These are phyloP conservation scores for Fusarium papillatum DNA, from an alignment of 2,329 filamentous ascomycete genomes.

Conservation along the genomic window DNA sequence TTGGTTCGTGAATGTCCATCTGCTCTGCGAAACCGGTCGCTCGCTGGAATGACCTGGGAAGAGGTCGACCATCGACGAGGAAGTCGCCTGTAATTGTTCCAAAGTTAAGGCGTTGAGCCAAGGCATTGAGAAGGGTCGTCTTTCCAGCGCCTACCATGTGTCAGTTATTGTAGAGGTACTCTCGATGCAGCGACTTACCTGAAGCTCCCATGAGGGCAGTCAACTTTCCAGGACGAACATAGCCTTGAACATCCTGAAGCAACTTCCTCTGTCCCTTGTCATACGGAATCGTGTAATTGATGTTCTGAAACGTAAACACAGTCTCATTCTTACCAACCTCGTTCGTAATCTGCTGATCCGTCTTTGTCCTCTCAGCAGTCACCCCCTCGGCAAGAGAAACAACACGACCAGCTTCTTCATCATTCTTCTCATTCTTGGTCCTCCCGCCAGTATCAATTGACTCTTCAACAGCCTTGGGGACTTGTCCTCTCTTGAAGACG, in stretches of 20 bases:
- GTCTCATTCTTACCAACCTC: slow-evolving; percentile 73
- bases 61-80: slow-evolving; percentile 80
- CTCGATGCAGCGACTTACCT: slow-evolving; percentile 42
- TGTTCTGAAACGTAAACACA: slow-evolving; percentile 66
- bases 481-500: slow-evolving; percentile 74
- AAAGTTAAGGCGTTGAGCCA: slow-evolving; percentile 82
- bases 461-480: slow-evolving; percentile 69
- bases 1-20: slow-evolving; percentile 76
- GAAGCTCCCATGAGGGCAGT: slow-evolving; percentile 82
- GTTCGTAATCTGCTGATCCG: slow-evolving; percentile 42
- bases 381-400: slow-evolving; percentile 44
- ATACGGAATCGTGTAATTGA: slow-evolving; percentile 63
- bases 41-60: slow-evolving; percentile 83
- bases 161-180: not conserved
- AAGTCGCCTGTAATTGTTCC: slow-evolving; percentile 84
- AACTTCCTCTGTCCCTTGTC: slow-evolving; percentile 78
- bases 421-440: slow-evolving; percentile 54
- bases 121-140: slow-evolving; percentile 80
- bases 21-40: slow-evolving; percentile 80
- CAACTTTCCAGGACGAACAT: slow-evolving; percentile 84
- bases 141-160: slow-evolving; percentile 67
- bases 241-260: slow-evolving; percentile 84
- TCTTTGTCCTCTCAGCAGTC: slow-evolving; percentile 40
- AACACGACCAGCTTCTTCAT: slow-evolving; percentile 60
- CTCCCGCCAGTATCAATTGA: slow-evolving; percentile 66